Percentiles rank a stretch among this genome's conserved stretches.
These are phyloP conservation scores for Ochetophila trinervis DNA, from an alignment of 306 rosid genomes.

Conservation along the genomic window DNA sequence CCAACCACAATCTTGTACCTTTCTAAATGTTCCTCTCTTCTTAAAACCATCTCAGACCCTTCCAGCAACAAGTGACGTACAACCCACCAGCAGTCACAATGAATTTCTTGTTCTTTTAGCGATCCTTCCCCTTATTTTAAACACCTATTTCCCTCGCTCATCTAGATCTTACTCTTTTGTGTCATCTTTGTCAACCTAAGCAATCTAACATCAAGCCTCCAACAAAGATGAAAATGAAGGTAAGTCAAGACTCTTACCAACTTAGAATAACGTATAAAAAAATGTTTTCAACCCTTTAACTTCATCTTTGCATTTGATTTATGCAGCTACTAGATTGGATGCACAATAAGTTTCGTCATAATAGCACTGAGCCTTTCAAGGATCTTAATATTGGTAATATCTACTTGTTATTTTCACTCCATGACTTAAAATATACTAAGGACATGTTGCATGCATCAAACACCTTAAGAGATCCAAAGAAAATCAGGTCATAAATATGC, in stretches of 20 bases:
- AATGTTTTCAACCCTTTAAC: conserved; percentile 28
- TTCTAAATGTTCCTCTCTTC: conserved; percentile 78
- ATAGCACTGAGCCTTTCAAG: conserved; percentile 59
- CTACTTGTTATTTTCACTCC: conserved; percentile 17
- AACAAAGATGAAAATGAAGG: conserved; percentile 74
- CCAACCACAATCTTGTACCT: conserved; percentile 79
- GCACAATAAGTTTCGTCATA: conserved; percentile 70
- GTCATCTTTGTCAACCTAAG: conserved; percentile 32
- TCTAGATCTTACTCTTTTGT: conserved; percentile 36
- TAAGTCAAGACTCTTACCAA: conserved; percentile 36
- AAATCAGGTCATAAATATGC: neutral
- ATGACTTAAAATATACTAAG: conserved; percentile 10
- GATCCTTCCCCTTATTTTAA: conserved; percentile 25
- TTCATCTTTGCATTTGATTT: conserved; percentile 32
- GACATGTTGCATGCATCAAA: conserved; percentile 11
- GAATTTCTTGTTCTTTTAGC: conserved; percentile 26
- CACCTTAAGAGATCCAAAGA: neutral
- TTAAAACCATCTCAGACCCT: conserved; percentile 47
- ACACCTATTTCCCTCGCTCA: conserved; percentile 26
- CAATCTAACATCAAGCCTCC: conserved; percentile 29
- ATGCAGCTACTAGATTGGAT: conserved; percentile 88
- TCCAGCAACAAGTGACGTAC: conserved; percentile 52
- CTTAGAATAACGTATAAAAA: conserved; percentile 15
- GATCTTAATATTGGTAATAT: conserved; percentile 60
- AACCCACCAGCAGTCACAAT: conserved; percentile 36